phyloP scores from a whole-genome alignment of 805 yeast species.

The Teunomyces panamensis region DNA sequence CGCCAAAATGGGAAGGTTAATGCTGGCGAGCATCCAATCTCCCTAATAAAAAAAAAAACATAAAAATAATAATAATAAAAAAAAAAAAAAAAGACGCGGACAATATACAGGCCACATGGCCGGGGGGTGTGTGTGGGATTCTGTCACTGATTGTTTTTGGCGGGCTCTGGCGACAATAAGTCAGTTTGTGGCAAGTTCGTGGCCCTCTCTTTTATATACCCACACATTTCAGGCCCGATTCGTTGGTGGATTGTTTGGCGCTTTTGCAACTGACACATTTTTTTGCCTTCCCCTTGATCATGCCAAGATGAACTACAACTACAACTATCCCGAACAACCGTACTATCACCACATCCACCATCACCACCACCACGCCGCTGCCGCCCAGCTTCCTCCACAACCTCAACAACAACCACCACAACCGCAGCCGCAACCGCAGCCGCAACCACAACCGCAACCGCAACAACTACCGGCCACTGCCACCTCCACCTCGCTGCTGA shows the following conservation, averaged over 20 bases:
- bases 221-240: neutral
- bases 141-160: neutral
- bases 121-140: neutral
- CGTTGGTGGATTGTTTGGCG: neutral
- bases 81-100: no score
- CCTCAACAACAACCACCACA: slow-evolving; percentile 2
- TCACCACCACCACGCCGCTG: neutral
- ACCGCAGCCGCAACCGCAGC: neutral
- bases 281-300: neutral
- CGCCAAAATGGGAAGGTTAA: neutral
- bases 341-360: slow-evolving; percentile 4
- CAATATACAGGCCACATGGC: neutral
- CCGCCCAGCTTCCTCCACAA: neutral
- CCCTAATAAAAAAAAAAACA: no score
- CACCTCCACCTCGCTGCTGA: slow-evolving; percentile 1
- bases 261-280: neutral
- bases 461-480: slow-evolving; percentile 3
- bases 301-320: slow-evolving; percentile 3
- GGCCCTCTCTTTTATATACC: neutral
- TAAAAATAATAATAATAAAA: no score
- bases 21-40: neutral
- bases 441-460: slow-evolving; percentile 3
- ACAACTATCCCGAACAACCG: slow-evolving; percentile 1
- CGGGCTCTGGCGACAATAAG: neutral
- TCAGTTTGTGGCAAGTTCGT: neutral